Conservation (phyloP, 2,329 filamentous ascomycete genomes). For the Hypomyces rosellus region DNA sequence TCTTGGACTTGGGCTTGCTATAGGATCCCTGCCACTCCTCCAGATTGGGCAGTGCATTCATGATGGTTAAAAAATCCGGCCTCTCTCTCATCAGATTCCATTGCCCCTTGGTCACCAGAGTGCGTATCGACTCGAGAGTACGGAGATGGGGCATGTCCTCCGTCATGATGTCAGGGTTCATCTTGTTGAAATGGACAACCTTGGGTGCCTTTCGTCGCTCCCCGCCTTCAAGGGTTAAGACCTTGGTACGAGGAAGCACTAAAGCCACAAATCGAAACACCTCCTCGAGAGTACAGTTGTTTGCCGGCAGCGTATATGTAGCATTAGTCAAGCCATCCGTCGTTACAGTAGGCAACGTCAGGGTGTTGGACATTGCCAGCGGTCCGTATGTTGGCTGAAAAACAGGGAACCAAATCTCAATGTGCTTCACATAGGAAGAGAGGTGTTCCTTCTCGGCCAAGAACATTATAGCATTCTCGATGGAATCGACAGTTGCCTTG, state of each 20-base stretch:
- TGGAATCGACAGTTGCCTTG: conserved; percentile 60
- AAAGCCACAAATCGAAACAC: conserved; percentile 58
- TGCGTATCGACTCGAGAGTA: conserved; percentile 51
- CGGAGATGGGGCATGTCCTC: conserved; percentile 31
- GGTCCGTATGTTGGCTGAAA: conserved; percentile 53
- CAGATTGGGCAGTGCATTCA: conserved; percentile 59
- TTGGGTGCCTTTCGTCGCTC: conserved; percentile 69
- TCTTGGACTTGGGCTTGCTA: conserved; percentile 68
- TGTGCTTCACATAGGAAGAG: conserved; percentile 59
- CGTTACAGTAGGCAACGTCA: conserved; percentile 46
- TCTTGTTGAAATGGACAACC: conserved; percentile 38
- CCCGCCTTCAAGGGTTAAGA: conserved; percentile 70
- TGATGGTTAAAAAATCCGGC: conserved; percentile 56
- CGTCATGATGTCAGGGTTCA: conserved; percentile 16
- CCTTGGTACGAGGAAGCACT: conserved; percentile 53
- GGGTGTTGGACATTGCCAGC: conserved; percentile 35
- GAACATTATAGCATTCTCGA: conserved; percentile 54
- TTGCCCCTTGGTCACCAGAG: conserved; percentile 66
- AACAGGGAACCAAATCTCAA: conserved; percentile 74
- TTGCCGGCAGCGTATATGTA: conserved; percentile 52
- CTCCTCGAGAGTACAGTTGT: conserved; percentile 65
- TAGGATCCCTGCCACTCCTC: conserved; percentile 56
- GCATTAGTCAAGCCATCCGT: conserved; percentile 50
- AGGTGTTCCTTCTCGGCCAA: conserved; percentile 55
- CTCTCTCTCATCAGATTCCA: conserved; percentile 67